These are phyloP conservation scores for Citrus sp. DNA, from an alignment of 345 rosid species.

Conservation along the genomic window DNA sequence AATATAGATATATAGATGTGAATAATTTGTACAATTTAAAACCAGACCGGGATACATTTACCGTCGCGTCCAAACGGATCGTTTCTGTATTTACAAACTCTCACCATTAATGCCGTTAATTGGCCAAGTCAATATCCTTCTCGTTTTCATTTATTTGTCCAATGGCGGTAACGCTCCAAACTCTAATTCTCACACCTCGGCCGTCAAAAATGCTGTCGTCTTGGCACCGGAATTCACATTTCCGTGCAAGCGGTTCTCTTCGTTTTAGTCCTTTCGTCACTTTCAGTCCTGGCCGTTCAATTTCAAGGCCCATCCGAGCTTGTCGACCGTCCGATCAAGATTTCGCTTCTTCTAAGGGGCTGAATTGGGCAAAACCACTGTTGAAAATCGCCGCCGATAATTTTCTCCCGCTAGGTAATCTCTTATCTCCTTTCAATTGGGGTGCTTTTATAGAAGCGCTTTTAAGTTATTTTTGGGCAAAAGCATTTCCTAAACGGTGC, in stretches of 20 bases:
- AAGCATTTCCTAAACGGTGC: not conserved
- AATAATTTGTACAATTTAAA: not conserved
- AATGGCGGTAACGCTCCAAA: constrained; percentile 51
- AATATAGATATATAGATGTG: fast-evolving
- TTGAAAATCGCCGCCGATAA: constrained; percentile 46
- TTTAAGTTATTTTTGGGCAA: not conserved
- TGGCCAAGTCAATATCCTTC: not conserved
- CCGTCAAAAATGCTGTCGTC: constrained; percentile 10
- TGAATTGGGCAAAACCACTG: constrained; percentile 45
- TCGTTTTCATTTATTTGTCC: not conserved
- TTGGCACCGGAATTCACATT: constrained; percentile 4
- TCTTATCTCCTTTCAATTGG: not conserved
- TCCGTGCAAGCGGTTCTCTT: constrained; percentile 12
- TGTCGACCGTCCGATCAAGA: constrained; percentile 42
- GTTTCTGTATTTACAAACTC: no score
- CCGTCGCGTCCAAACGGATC: not conserved
- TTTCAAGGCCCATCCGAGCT: constrained; percentile 39
- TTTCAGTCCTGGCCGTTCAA: constrained; percentile 18
- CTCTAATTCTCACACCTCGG: constrained; percentile 20
- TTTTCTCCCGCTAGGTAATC: constrained; percentile 78
- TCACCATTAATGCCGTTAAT: not conserved
- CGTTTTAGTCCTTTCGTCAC: constrained; percentile 20
- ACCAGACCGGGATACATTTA: not conserved
- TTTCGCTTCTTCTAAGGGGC: constrained; percentile 22
- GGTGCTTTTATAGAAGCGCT: not conserved